Base-by-base conservation (phyloP, 371 early-diverging fungal species). In the Cokeromyces recurvatus region DNA sequence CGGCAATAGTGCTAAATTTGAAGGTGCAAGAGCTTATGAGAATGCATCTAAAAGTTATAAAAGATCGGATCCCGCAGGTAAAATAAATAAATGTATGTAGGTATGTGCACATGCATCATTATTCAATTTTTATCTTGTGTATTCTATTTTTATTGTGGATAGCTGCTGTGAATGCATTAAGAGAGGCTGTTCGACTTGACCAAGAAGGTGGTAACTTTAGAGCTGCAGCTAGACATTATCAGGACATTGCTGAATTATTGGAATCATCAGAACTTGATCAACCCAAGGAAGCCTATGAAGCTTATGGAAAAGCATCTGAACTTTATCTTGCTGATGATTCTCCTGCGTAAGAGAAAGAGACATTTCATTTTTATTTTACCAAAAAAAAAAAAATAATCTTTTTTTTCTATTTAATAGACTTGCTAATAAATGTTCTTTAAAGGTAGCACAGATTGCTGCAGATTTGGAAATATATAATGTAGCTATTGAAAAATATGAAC, bases 301-400 rank as follows among this genome's bases (percentile, higher is more conserved):
- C 92, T 2, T 97, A 95, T 71, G 83, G 87, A 51, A 66, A 73
- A 22, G 97, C 98, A 1, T 91, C 91, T 0, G 94, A 97, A 32
- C 89, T 94, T 84, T 97, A 88, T 59, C 62, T 75, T 15, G 87
- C 82, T 27, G 97, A 97, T 55, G 95, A 95, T 38, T 86, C 92
- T 19, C 80, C 82, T 49, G 93, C 94, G 83, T 90, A 78, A 64
- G 85, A 34, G 11, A 8, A 11, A 11, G 8, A 29, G 29, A 29
- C 5, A 29, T 29, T 27, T 27, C 29, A 7, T 27, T 74, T 11
- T 9, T 29, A 23, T 14, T n/a, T 39, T 38, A 19, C 8, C 19
- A 29, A 23, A 25, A 12, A n/a, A 15, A 36, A 35, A 19, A 17
- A 17, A 17, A 16, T 40, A 24, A 37, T 35, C 1, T 14, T 25